Base-by-base conservation (phyloP, 495 filamentous ascomycete species). In the Jackrogersella multiformis region DNA sequence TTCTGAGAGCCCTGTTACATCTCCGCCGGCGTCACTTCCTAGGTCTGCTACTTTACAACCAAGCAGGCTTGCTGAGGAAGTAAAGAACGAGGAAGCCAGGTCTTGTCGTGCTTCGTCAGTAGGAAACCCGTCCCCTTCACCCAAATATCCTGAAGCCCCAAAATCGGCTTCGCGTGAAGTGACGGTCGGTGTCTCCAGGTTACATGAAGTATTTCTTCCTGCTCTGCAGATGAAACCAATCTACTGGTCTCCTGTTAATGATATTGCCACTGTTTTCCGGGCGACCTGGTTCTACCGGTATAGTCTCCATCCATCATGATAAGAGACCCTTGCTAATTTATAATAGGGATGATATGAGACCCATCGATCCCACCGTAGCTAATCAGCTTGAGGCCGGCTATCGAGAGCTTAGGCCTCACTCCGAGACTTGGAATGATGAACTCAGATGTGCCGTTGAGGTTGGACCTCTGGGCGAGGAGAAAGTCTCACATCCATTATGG, bases 161-260 rank as follows among this genome's bases (percentile, higher is more conserved):
- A 66, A 66, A 23, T 32, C 52, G 10, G 69, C 75, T n/a, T 75
- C 77, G 16, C 71, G 73, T 6, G 84, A 86, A 52, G 82, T 96
- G 38, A 85, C 89, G 4, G 92, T 96, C 12, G 92, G 92, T 3
- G 82, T 92, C 3, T 92, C 90, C 13, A 86, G 91, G 60, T 80
- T 96, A 46, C 91, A 85, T 57, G 79, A 82, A 66, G 84, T 88
- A 4, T 76, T 84, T 26, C 72, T 88, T n/a, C 84, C 82, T 12
- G 74, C 78, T 5, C 75, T 89, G 9, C 77, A 91, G 78, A 97
- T 99, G 93, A 90, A 94, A 74, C 95, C 95, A 0, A 97, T 98
- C 38, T 99, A 99, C 70, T 99, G 95, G 95, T 93, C 88, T 32
- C 94, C 95, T n/a, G 84, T 97, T 18, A 91, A 96, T 66, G 95